Evolutionary conservation across 202 grass and related monocot genomes (phyloP), one percentile per base, ranked within the genome.

Genomic region (Schoenoplectus tabernaemontani): DNA sequence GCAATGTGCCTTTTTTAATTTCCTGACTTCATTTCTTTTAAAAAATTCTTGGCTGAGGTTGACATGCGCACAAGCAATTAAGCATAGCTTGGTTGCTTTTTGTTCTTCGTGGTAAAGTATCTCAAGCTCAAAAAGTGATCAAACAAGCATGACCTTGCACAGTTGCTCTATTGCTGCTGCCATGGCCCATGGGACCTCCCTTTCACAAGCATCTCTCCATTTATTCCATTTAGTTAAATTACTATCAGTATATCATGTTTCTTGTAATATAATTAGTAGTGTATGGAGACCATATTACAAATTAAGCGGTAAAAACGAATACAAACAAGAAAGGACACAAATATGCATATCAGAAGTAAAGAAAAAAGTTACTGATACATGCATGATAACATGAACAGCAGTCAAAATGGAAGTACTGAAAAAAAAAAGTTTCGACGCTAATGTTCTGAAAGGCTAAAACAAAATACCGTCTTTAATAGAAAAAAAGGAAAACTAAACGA

Each of bases 21-120:
- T 73, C 48, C 17, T 51, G 48, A 51, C 19, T 64, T 79, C 4
- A 44, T 44, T 63, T 79, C n/a, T n/a, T n/a, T n/a, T n/a, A n/a
- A n/a, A n/a, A n/a, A n/a, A n/a, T n/a, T n/a, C 3, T 61, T 65
- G 42, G 17, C 78, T 64, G 53, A 64, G 78, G 78, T 80, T 80
- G 78, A 80, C 78, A 80, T 80, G 78, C 75, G 75, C 57, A 79
- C 47, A 39, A 53, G 7, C 5, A 7, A 4, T 7, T 44, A 44
- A 8, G 5, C n/a, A 76, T 34, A 64, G 37, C 38, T 47, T 77
- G 23, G 56, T 80, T 65, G 42, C 77, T 79, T 79, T 62, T 62
- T 79, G 77, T 79, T 79, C 37, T 78, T 78, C 75, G 2, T 75
- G 22, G n/a, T 16, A 78, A 78, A 59, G 57, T n/a, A 60, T 61